These are phyloP conservation scores for Leccinum subgranulosum DNA, from an alignment of 768 basidiomycete species.

Conservation along the genomic window DNA sequence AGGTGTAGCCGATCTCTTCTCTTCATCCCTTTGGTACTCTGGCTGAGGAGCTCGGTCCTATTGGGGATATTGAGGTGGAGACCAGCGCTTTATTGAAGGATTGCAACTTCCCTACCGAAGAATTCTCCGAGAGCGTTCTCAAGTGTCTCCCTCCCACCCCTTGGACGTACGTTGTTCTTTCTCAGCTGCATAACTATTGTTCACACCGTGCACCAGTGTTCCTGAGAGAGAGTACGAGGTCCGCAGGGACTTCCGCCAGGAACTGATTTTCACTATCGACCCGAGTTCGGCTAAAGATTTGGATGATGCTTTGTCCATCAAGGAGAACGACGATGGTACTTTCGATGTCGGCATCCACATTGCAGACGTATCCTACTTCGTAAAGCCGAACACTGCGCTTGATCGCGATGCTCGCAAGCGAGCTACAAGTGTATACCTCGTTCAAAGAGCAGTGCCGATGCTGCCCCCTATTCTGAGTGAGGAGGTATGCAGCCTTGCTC, in stretches of 20 bases:
- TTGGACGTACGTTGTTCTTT: constrained; percentile 64
- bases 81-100: constrained; percentile 97
- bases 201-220: constrained; percentile 46
- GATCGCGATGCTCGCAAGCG: constrained; percentile 98
- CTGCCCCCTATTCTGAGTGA: constrained; percentile 91
- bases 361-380: constrained; percentile 94
- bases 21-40: constrained; percentile 98
- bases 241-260: constrained; percentile 82
- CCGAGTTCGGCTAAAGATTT: constrained; percentile 86
- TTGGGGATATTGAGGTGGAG: constrained; percentile 98
- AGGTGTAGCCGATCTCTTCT: constrained; percentile 79
- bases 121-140: constrained; percentile 91
- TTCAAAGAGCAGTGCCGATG: constrained; percentile 97
- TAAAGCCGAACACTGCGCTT: constrained; percentile 92
- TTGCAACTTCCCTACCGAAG: constrained; percentile 98
- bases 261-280: constrained; percentile 92
- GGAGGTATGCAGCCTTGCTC: constrained; percentile 87
- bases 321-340: constrained; percentile 85
- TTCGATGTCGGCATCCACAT: constrained; percentile 94
- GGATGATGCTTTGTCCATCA: constrained; percentile 93
- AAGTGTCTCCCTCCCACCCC: constrained; percentile 80
- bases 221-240: constrained; percentile 86
- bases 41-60: constrained; percentile 96
- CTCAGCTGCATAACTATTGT: background rate
- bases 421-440: constrained; percentile 94